Base-by-base conservation (phyloP, 805 yeast species). In the Kodamaea fukazawae region DNA sequence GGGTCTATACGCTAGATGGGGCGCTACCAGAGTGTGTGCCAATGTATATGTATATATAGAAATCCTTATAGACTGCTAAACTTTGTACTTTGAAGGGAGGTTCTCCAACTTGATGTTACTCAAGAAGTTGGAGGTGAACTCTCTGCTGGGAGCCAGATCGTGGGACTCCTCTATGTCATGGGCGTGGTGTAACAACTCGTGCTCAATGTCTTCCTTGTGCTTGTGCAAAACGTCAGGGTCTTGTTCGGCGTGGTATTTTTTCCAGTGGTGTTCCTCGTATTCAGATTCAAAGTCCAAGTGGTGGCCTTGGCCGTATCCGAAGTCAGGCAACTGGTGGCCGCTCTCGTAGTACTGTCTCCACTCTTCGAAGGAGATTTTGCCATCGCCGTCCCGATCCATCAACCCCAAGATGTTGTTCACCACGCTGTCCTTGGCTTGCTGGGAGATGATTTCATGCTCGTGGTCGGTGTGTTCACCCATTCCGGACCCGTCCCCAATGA, bases 201-300 rank as follows among this genome's bases (percentile, higher is more conserved):
- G 86, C 56, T 87, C 96, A 7, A 85, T 76, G 58, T 89, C 97
- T 58, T 89, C 97, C 47, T 82, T 83, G 58, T 89, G 97, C 38
- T 86, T 83, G 16, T 77, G 65, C 51, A 74, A 71, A 18, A 89
- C 88, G 39, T 86, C 89, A 1, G 96, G 96, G 58, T 89, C 97
- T 41, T 71, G 63, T 48, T 86, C 79, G 41, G 76, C 72, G 57
- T 86, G 93, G 55, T 73, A 82, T 63, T 88, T 70, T 44, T 81
- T 76, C 97, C 97, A 91, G 60, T 90, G 98, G 60, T 90, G 97
- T 42, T 86, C 81, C 59, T 91, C 97, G 58, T 90, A 91, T 58
- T 90, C 97, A 50, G 79, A 75, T 61, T 90, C 98, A 55, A 89
- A 91, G 64, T 87, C 96, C 26, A 89, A 83, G 64, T 90, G 96